Percentiles rank a stretch among this genome's conserved stretches.
Evolutionary conservation across 768 basidiomycete genomes (phyloP).

Genomic region (Boletus subcaerulescens): DNA sequence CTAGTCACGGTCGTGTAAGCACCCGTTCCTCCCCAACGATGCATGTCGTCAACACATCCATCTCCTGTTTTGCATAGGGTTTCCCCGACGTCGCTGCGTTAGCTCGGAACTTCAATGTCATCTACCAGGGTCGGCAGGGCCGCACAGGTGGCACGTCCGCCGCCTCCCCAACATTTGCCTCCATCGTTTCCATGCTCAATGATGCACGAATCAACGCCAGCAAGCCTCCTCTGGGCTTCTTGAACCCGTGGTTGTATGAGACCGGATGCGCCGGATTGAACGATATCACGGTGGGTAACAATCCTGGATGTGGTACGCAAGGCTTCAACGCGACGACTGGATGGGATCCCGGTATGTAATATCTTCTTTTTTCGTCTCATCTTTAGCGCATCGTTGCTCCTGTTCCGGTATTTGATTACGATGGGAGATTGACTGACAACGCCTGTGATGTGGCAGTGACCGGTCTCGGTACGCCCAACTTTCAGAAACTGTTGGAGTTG

Average conservation of each 20-base stretch:
- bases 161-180: slow-evolving; percentile 60
- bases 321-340: slow-evolving; percentile 60
- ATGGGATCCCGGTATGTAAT: slow-evolving; percentile 55
- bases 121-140: slow-evolving; percentile 38
- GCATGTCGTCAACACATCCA: background rate
- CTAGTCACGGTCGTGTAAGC: slow-evolving; percentile 53
- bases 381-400: no score
- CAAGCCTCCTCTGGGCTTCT: slow-evolving; percentile 53
- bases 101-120: slow-evolving; percentile 46
- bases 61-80: slow-evolving; percentile 30
- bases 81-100: slow-evolving; percentile 70
- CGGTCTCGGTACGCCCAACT: slow-evolving; percentile 54
- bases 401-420: no score
- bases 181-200: slow-evolving; percentile 61
- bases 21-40: no score
- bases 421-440: background rate
- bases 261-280: slow-evolving; percentile 38
- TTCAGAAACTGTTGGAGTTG: slow-evolving; percentile 42
- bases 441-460: slow-evolving; percentile 38
- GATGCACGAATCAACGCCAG: slow-evolving; percentile 50
- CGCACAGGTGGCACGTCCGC: slow-evolving; percentile 56
- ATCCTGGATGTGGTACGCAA: slow-evolving; percentile 57
- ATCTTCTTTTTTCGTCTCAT: no score
- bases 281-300: slow-evolving; percentile 57
- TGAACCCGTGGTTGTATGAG: slow-evolving; percentile 61